A percentile compares a stretch with the other conserved stretches of the same genome.
Evolutionary conservation across 2,329 filamentous ascomycete genomes (phyloP).

Genomic region (Leptographium galeiforme): DNA sequence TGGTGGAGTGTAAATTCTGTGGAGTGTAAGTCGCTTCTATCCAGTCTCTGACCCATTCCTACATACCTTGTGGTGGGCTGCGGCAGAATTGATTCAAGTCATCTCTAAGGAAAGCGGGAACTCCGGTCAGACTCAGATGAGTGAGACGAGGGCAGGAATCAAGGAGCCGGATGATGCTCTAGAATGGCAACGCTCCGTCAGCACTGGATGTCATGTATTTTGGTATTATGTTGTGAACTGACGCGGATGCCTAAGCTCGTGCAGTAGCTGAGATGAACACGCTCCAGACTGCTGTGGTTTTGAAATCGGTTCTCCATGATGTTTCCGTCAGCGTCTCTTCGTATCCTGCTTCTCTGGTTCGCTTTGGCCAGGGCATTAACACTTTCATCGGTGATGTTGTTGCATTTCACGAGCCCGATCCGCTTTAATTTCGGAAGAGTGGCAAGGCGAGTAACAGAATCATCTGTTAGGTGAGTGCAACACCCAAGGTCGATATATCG

Average conservation of each 20-base stretch:
- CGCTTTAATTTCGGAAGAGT: conserved; percentile 83
- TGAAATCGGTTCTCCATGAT: conserved; percentile 38
- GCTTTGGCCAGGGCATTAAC: conserved; percentile 72
- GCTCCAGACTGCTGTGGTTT: conserved; percentile 58
- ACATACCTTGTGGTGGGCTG: conserved; percentile 58
- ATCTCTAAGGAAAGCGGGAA: conserved; percentile 75
- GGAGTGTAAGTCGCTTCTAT: not conserved
- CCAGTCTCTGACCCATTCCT: not conserved
- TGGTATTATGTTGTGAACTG: conserved; percentile 22
- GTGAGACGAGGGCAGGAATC: conserved; percentile 88
- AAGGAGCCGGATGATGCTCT: conserved; percentile 76
- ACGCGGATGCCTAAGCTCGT: conserved; percentile 70
- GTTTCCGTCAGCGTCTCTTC: conserved; percentile 34
- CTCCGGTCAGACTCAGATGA: conserved; percentile 86
- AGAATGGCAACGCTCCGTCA: conserved; percentile 24
- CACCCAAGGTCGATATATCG: conserved; percentile 97
- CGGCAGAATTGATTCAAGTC: conserved; percentile 80
- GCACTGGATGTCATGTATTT: not conserved
- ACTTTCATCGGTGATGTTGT: conserved; percentile 76
- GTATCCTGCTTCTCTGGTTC: conserved; percentile 37
- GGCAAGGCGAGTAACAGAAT: conserved; percentile 72
- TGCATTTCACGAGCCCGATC: conserved; percentile 91
- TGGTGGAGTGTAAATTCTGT: conserved; percentile 90
- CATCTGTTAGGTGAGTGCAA: conserved; percentile 77
- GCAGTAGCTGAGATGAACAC: conserved; percentile 94